Base-by-base conservation (phyloP, 257 asterid genomes). In the Cinchona pubescens region DNA sequence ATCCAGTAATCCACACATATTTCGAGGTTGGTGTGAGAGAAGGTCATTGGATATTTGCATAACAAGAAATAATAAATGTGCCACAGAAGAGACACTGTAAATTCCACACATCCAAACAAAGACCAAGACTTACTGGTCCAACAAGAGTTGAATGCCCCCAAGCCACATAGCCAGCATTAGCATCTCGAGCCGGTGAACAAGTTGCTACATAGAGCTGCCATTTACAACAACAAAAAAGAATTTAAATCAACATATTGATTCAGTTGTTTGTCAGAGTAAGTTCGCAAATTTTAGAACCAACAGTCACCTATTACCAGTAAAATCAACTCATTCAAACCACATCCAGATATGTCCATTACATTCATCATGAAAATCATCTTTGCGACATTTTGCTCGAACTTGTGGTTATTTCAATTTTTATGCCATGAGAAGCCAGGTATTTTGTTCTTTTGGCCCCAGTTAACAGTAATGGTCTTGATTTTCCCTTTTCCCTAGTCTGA, bases 121-220 rank as follows among this genome's bases (percentile, higher is more conserved):
- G 42, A 25, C n/a, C 62, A 46, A 2, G 71, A 85, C 96, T 89
- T 84, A 92, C 99, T 16, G 98, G 99, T 74, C 98, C 96, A 61
- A 95, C 75, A n/a, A 95, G 93, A 5, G 99, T 86, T 34, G 99
- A 95, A 82, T 92, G 99, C 7, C 99, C 99, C 99, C 98, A 95
- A 25, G 96, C 99, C 43, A 92, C 87, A 43, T 89, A 92, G 73
- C 94, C 97, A 81, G 93, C 97, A 69, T 76, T 82, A 81, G 79
- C 82, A 80, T 88, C 96, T 64, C 99, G 93, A 82, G 98, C 98
- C 76, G 99, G 98, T 4, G 99, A 87, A 79, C 99, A 94, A 67
- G 98, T 92, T 71, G 97, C 99, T 64, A 95, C 90, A 58, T 86
- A 95, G 78, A 92, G 40, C 98, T 95, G 92, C 73, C 81, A 83